These are phyloP conservation scores for Gnetum montanum DNA, from an alignment of 75 land plant species.

Conservation along the genomic window DNA sequence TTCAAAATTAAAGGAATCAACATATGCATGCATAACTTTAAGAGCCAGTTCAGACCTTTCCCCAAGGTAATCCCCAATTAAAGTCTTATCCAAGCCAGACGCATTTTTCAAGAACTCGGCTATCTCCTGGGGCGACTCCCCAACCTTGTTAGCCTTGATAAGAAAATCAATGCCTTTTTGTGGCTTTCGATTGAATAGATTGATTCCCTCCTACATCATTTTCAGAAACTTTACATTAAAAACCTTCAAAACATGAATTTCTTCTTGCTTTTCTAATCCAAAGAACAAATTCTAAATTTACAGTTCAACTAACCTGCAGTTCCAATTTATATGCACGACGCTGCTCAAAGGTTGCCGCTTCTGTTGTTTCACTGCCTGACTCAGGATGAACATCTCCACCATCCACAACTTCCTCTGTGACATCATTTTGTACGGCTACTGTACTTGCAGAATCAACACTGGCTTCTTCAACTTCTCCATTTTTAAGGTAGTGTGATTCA, in stretches of 20 bases:
- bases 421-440: slow-evolving; percentile 40
- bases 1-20: slow-evolving; percentile 93
- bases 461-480: slow-evolving; percentile 52
- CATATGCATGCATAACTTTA: slow-evolving; percentile 98
- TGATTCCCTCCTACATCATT: slow-evolving; percentile 85
- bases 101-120: slow-evolving; percentile 74
- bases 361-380: slow-evolving; percentile 64
- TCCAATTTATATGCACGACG: slow-evolving; percentile 97
- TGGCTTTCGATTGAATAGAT: slow-evolving; percentile 91
- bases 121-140: slow-evolving; percentile 86
- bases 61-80: slow-evolving; percentile 97
- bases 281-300: too few relatives aligned
- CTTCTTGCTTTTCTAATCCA: too few relatives aligned
- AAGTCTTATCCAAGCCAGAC: slow-evolving; percentile 83
- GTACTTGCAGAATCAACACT: slow-evolving; percentile 24
- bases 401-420: slow-evolving; percentile 46
- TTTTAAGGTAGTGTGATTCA: slow-evolving; percentile 63
- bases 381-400: slow-evolving; percentile 73
- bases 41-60: slow-evolving; percentile 88
- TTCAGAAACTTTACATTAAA: too few relatives aligned
- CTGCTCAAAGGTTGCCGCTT: slow-evolving; percentile 79
- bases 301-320: slow-evolving; percentile 91
- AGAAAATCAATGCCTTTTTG: slow-evolving; percentile 95
- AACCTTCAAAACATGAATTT: too few relatives aligned
- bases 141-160: slow-evolving; percentile 81